Base-by-base conservation (phyloP, 352 stramenopile genomes). In the Phytophthora multivora region DNA sequence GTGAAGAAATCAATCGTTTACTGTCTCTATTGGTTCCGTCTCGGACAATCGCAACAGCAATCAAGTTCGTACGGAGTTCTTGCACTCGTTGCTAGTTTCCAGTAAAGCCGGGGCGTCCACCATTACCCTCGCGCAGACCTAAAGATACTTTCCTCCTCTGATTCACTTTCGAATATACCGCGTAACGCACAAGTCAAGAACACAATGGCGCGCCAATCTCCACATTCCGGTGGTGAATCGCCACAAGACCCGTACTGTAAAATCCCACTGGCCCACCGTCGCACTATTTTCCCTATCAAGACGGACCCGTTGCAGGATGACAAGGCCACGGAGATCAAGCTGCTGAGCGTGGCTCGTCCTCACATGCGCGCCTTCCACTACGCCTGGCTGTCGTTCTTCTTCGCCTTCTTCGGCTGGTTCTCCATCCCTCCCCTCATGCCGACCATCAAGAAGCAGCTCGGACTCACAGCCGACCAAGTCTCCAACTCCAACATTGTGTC, bases 321-420 rank as follows among this genome's bases (percentile, higher is more conserved):
- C 38, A 70, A 75, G 26, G 59, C 55, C 26, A 42, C 38, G n/a
- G 63, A 83, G 54, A 69, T 83, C 28, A 65, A 66, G 31, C 47
- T 74, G 9, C 50, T 83, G 4, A 76, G 67, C 28, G 50, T 63
- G 1, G 35, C 46, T 12, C 47, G 67, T 12, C 94, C 95, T 0
- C 94, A 98, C 73, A 98, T 98, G 92, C 86, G 93, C 45, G 89
- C 91, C 19, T 98, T 98, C 75, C 93, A 98, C 79, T 91, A 81
- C 66, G 70, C 89, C 15, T 98, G 93, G 93, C 64, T 98, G 12
- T 92, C 76, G 36, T 98, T 98, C 79, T 98, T 98, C 79, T 86
- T 95, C 43, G 93, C 94, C 49, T 98, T 98, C 80, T 93, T 98
- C 62, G 90, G 94, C 46, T 98, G 93, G 91, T 98, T 98, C 71